Evolutionary conservation across 2,329 filamentous ascomycete species (phyloP).

Genomic region (Sclerotinia sclerotiorum): DNA sequence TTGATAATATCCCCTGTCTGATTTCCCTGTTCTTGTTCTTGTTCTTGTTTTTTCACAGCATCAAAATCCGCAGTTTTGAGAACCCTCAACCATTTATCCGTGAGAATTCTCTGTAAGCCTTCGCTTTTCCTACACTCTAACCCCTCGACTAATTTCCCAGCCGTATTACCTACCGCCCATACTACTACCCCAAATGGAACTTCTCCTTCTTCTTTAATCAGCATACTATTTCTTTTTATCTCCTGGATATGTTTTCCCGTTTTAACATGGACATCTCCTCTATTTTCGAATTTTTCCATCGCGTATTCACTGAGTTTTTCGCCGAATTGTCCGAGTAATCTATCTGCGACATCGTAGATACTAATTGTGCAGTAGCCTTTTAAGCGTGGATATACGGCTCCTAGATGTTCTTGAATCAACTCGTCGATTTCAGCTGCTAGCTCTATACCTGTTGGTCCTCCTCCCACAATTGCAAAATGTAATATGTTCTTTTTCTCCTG

Average conservation of each 20-base stretch:
- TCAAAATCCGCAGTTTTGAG: constrained; percentile 24
- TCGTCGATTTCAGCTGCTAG: constrained; percentile 47
- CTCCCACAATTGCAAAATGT: constrained; percentile 72
- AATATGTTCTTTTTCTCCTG: constrained; percentile 59
- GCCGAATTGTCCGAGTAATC: constrained; percentile 46
- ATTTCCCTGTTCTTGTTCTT: too few species aligned
- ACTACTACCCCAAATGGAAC: constrained; percentile 26
- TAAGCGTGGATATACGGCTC: constrained; percentile 44
- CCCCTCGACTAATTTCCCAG: constrained; percentile 31
- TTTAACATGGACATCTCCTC: constrained; percentile 42
- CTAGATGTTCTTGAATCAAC: constrained; percentile 44
- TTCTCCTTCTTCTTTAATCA: constrained; percentile 27
- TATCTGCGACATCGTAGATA: constrained; percentile 47
- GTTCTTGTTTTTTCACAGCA: constrained; percentile 28
- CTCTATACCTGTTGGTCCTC: constrained; percentile 59
- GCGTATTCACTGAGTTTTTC: constrained; percentile 46
- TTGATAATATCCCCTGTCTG: constrained; percentile 17
- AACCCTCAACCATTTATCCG: constrained; percentile 28
- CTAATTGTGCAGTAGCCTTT: constrained; percentile 44
- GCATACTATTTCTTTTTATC: constrained; percentile 25
- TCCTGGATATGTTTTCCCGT: constrained; percentile 36
- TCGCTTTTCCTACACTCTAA: constrained; percentile 35
- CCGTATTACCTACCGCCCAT: constrained; percentile 33
- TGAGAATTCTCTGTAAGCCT: constrained; percentile 27
- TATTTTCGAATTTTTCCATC: constrained; percentile 41